Base-by-base conservation (phyloP, 768 basidiomycete genomes). In the Naganishia kalamii region DNA sequence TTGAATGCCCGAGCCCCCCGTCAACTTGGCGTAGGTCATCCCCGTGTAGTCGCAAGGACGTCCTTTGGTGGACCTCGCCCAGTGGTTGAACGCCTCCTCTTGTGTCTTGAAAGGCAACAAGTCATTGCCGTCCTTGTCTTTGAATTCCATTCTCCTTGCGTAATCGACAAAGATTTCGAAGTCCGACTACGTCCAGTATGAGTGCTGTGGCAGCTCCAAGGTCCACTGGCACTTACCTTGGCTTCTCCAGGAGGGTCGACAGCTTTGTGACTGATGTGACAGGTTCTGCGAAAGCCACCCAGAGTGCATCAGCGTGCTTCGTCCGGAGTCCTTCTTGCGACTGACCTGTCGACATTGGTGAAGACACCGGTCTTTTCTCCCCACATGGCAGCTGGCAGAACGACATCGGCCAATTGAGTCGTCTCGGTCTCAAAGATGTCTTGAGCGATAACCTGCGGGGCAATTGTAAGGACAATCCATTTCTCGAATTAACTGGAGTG, bases 351-450 rank as follows among this genome's bases (percentile, higher is more conserved):
- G 29, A 69, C 70, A 32, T 71, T 71, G 19, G 70, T 71, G 59
- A 60, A 69, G 43, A 40, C 52, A 15, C 65, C 65, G 15, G 66
- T 69, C 47, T 66, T 69, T 30, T 67, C 67, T 12, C 60, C 63
- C 68, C 68, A 71, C 63, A 66, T 65, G 1, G 68, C 69, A 0
- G 66, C 70, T 7, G 70, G 70, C 12, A 71, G 48, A 10, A 71
- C 68, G 40, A 71, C 69, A 29, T 71, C 70, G 29, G 70, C 70
- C 27, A 71, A 59, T 12, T 65, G 65, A 5, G 70, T 71, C 27
- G 70, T 71, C 50, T 71, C 70, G 48, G 30, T 71, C 8, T 68
- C 68, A 50, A 69, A 71, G 48, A 71, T 71, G 50, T 71, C 70
- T 60, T 71, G 68, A 19, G 68, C 63, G n/a, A 64, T 48, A 37